A percentile compares a stretch with the other conserved stretches of the same genome.
These are phyloP conservation scores for Pouteria campechiana DNA, from an alignment of 179 eudicot species.

Conservation along the genomic window DNA sequence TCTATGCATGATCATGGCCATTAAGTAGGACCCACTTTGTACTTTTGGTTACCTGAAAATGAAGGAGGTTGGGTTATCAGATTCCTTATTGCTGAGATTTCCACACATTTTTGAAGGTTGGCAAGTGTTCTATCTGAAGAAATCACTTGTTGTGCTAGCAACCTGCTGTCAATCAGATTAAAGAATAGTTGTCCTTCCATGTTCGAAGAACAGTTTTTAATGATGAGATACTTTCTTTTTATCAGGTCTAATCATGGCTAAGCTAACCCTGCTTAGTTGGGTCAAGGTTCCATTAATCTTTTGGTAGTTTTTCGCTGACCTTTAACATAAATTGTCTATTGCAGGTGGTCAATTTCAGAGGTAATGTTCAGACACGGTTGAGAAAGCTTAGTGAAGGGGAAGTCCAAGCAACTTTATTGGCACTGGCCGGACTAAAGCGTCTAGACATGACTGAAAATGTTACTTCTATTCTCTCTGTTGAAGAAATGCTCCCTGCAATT, in stretches of 20 bases:
- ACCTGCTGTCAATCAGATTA: too few relatives aligned
- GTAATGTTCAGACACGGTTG: constrained; percentile 88
- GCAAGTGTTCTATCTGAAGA: too few relatives aligned
- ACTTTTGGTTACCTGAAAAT: too few relatives aligned
- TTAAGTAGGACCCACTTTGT: too few relatives aligned
- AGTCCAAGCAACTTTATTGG: constrained; percentile 82
- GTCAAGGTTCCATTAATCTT: not conserved
- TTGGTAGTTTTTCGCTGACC: not conserved
- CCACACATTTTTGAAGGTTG: too few relatives aligned
- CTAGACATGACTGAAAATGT: constrained; percentile 79
- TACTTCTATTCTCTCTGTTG: constrained; percentile 64
- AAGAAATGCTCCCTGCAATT: constrained; percentile 98
- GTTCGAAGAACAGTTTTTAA: too few relatives aligned
- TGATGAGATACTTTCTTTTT: too few relatives aligned
- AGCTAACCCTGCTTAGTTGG: not conserved
- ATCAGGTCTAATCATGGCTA: not conserved
- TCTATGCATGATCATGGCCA: too few relatives aligned
- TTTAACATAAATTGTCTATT: constrained; percentile 7
- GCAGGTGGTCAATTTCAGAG: constrained; percentile 90
- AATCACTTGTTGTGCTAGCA: too few relatives aligned
- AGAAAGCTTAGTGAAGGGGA: constrained; percentile 70
- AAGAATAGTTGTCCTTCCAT: too few relatives aligned
- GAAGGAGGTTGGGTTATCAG: too few relatives aligned
- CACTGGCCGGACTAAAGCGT: constrained; percentile 86
- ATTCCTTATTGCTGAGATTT: too few relatives aligned